Evolutionary conservation across 257 asterid genomes (phyloP), one percentile per base, ranked within the genome.

Genomic region (Nicotiana benthamiana): DNA sequence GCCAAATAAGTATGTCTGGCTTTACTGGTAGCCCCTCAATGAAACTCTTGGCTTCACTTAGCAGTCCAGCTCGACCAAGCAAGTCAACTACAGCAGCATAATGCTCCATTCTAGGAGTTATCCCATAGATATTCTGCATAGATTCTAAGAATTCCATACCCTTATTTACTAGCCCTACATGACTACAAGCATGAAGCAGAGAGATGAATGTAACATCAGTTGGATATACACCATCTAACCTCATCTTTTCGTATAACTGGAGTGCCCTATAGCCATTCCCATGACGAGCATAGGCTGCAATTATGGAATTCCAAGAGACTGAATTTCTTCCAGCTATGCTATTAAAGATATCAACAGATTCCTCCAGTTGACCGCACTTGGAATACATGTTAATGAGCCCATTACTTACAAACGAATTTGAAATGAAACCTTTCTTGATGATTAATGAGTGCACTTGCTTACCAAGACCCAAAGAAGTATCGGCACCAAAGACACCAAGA

Each of bases 341-440:
- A 30, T 72, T 28, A 68, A 96, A 94, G 72, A 91, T 80, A 81
- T 85, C 83, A 10, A 84, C 67, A 3, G 97, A 90, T 60, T 90
- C 95, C 54, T 86, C 88, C 89, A 92, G 87, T 83, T 90, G 87
- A 75, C 97, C 98, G 32, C 91, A 85, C 84, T 92, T 95, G 67
- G 98, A 91, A 72, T 96, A 94, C 96, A 92, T 90, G 90, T 90
- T 92, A 75, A 96, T 91, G 53, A 96, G 81, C 26, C 98, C 97
- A 36, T 94, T 96, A 87, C 81, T 77, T 15, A 96, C 90, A 68
- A 86, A 92, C 40, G 82, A 74, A 80, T 90, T 91, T 2, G 89
- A 86, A 61, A 56, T 75, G 66, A 91, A 87, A 5, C 92, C 95
- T 85, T 87, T 89, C 88, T 96, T 92, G 82, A 90, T 84, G 77